These are phyloP conservation scores for Podospora pseudoanserina DNA, from an alignment of 495 filamentous ascomycete genomes.

Conservation along the genomic window DNA sequence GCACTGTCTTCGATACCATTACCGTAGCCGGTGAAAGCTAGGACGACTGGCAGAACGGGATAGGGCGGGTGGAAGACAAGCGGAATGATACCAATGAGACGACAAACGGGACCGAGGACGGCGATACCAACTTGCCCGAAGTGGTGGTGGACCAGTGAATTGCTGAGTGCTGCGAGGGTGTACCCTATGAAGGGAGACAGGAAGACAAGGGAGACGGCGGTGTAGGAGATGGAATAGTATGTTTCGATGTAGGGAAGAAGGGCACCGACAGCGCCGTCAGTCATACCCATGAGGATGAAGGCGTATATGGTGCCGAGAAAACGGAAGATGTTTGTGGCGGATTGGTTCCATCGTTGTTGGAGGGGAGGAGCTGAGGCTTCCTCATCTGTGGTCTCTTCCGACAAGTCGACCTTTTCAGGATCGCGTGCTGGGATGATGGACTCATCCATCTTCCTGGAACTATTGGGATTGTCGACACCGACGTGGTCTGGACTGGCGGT, in stretches of 20 bases:
- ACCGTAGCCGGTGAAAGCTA: slow-evolving; percentile 69
- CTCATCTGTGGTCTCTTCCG: slow-evolving; percentile 16
- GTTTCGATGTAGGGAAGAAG: slow-evolving; percentile 46
- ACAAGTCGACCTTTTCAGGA: slow-evolving; percentile 11
- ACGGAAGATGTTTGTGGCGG: slow-evolving; percentile 61
- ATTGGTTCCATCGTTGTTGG: slow-evolving; percentile 60
- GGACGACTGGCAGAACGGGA: slow-evolving; percentile 66
- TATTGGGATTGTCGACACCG: neutral
- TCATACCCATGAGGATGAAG: slow-evolving; percentile 77
- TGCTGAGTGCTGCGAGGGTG: slow-evolving; percentile 69
- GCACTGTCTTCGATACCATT: slow-evolving; percentile 66
- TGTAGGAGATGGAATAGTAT: slow-evolving; percentile 70
- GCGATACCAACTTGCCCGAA: slow-evolving; percentile 75
- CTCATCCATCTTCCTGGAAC: neutral
- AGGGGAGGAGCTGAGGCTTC: neutral
- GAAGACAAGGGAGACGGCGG: slow-evolving; percentile 76
- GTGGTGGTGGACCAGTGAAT: slow-evolving; percentile 52
- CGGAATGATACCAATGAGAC: slow-evolving; percentile 64
- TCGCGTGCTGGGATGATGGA: neutral
- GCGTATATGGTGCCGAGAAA: slow-evolving; percentile 63
- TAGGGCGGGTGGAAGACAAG: slow-evolving; percentile 73
- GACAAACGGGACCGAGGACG: slow-evolving; percentile 59
- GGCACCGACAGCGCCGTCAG: slow-evolving; percentile 71
- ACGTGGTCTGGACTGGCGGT: neutral
- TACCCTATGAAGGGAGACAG: slow-evolving; percentile 79